Base-by-base conservation (phyloP, 805 yeast species). In the Candida patagonica region DNA sequence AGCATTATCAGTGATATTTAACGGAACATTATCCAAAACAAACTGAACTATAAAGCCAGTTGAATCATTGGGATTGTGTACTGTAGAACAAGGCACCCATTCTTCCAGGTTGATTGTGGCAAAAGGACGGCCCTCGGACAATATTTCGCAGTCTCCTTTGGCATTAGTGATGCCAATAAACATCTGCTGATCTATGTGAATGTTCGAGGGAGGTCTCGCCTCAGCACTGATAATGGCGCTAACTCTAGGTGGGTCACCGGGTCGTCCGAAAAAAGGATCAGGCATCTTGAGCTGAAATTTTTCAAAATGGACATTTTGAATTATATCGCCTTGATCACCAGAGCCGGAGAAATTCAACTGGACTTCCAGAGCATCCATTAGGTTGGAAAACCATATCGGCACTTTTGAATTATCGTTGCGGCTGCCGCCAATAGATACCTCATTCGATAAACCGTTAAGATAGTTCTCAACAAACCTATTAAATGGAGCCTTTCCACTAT, bases 41-140 rank as follows among this genome's bases (percentile, higher is more conserved):
- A 73, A 59, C 26, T 53, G 54, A 1, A 74, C 54, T 13, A 56
- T 54, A 44, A 68, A 57, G 26, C 33, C 26, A 20, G 56, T 52
- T 1, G 53, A 53, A 15, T 35, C 46, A 5, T 30, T 36, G 5
- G 29, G 21, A 13, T 30, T 30, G 7, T 41, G 29, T 3, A 25
- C 49, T 40, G 44, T 61, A 27, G 50, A 55, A 4, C 75, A 70
- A 1, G 56, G 55, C 19, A 61, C 60, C 80, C 80, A 75, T 5
- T 63, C 64, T 7, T 52, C 51, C 48, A 71, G 50, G 4, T 63
- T 61, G 10, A 74, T 52, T n/a, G 63, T 59, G 5, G 71, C 68
- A 52, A 75, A 74, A 40, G 60, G 61, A 12, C 42, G 45, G 2
- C 53, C 64, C 5, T 63, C 48, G 44, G 69, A 68, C 37, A 50